Conservation (phyloP, 768 basidiomycete genomes). For the Botryobasidium botryosum region DNA sequence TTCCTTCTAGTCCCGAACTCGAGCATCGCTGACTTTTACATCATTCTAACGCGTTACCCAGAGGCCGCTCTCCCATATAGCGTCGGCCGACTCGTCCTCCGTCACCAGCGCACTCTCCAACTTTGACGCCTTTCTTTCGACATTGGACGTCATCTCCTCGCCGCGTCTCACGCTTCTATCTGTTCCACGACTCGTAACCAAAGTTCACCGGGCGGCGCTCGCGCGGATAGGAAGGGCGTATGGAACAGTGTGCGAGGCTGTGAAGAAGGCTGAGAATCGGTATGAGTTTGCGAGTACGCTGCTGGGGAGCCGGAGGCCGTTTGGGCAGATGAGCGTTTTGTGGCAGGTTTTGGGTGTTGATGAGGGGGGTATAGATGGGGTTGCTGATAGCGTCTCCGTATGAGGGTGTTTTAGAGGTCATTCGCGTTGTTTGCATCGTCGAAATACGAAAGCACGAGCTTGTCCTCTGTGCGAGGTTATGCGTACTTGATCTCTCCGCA, state of each 20-base stretch:
- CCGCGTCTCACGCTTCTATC: slow-evolving; percentile 62
- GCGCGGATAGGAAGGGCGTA: slow-evolving; percentile 54
- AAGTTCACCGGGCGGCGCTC: slow-evolving; percentile 65
- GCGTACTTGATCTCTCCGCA: no score
- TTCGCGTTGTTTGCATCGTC: no score
- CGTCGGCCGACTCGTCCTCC: slow-evolving; percentile 42
- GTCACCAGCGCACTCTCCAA: slow-evolving; percentile 44
- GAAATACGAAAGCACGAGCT: no score
- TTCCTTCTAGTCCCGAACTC: not conserved
- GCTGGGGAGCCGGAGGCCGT: slow-evolving; percentile 66
- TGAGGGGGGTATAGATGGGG: slow-evolving; percentile 17
- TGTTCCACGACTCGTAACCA: slow-evolving; percentile 42
- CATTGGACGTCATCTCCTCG: slow-evolving; percentile 55
- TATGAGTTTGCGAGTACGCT: slow-evolving; percentile 88
- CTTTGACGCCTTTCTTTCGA: slow-evolving; percentile 78
- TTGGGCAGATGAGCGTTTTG: slow-evolving; percentile 56
- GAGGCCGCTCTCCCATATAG: slow-evolving; percentile 64
- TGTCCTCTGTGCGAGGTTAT: no score
- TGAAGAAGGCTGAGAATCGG: slow-evolving; percentile 53
- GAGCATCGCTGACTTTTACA: not conserved
- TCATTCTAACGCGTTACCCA: slow-evolving; percentile 14
- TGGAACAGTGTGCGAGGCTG: slow-evolving; percentile 52
- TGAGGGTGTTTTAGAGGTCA: not conserved
- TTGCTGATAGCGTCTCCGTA: no score
- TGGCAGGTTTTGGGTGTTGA: slow-evolving; percentile 67